Base-by-base conservation (phyloP, 2,329 filamentous ascomycete species). In the Neopestalotiopsis rosae region DNA sequence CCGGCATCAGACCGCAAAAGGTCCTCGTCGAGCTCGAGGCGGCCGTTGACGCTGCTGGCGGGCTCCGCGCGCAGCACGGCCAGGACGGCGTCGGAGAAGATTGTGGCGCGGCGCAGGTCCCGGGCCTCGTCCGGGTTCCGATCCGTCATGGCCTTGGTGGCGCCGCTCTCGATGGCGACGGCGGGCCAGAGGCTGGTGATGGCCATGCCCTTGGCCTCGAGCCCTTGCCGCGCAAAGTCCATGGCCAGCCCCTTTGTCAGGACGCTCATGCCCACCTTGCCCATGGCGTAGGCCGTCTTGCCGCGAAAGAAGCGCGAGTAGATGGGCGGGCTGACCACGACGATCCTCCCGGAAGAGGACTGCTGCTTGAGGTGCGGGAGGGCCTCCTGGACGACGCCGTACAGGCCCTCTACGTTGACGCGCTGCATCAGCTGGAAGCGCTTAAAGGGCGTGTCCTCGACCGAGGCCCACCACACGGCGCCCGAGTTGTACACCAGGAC, bases 121-220 rank as follows among this genome's bases (percentile, higher is more conserved):
- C 81, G 84, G 38, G 80, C 80, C 63, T 87, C 83, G 1, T 81
- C 77, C 28, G 84, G 82, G 69, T 87, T 83, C 68, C 76, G 70
- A 69, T 72, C 73, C 0, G 83, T 85, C 69, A 87, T 84, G 66
- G 84, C 81, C 66, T 87, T 84, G 1, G 93, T 95, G 3, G 93
- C 93, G 5, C 90, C 93, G 5, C 91, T 94, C 75, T 95, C 89
- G 71, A 96, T 93, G 2, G 90, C 87, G 38, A 86, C 87, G 4
- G 93, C 93, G 12, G 94, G 94, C 94, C 94, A 97, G 5, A 97
- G 87, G 72, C 91, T 93, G 0, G 91, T 94, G 67, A 96, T 90
- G 12, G 92, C 91, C 92, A 95, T 94, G 5, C 34, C 34, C 1
- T n/a, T n/a, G 5, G 88, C 83, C 0, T 75, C 81, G 73, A 88